phyloP scores from a whole-genome alignment of 192 early-diverging fungal species.

The Coemansia sp. region DNA sequence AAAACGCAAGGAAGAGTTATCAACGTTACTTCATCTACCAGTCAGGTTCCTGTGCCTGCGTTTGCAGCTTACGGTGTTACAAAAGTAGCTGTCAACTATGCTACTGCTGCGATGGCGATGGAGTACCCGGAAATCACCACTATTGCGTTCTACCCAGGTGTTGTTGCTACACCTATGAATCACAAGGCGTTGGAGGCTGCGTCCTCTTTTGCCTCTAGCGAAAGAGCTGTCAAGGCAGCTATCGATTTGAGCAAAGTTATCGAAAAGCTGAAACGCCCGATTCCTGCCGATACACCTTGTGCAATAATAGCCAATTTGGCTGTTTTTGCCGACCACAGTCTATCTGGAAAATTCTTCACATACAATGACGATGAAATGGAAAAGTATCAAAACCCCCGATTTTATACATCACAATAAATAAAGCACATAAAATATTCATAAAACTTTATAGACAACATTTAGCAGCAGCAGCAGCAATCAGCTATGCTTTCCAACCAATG shows the following conservation, averaged over 20 bases:
- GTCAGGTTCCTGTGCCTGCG: constrained; percentile 33
- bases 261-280: constrained; percentile 21
- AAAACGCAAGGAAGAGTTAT: constrained; percentile 15
- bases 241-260: constrained; percentile 12
- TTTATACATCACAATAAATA: neutral
- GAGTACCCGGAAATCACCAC: constrained; percentile 73
- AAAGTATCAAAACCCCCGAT: constrained; percentile 5
- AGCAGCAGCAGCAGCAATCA: too few species aligned
- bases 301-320: constrained; percentile 46
- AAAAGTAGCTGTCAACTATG: constrained; percentile 78
- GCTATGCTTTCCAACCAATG: neutral
- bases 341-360: constrained; percentile 28
- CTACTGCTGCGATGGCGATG: constrained; percentile 58
- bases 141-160: constrained; percentile 79
- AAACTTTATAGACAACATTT: neutral
- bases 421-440: neutral
- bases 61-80: constrained; percentile 51
- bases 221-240: neutral
- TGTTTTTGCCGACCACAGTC: constrained; percentile 15
- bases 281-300: constrained; percentile 13
- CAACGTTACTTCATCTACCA: constrained; percentile 43
- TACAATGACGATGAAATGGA: constrained; percentile 27
- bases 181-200: constrained; percentile 11
- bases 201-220: neutral
- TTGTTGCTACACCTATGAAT: constrained; percentile 82